Base-by-base conservation (phyloP, 345 rosid species). In the Eucalyptus camaldulensis region DNA sequence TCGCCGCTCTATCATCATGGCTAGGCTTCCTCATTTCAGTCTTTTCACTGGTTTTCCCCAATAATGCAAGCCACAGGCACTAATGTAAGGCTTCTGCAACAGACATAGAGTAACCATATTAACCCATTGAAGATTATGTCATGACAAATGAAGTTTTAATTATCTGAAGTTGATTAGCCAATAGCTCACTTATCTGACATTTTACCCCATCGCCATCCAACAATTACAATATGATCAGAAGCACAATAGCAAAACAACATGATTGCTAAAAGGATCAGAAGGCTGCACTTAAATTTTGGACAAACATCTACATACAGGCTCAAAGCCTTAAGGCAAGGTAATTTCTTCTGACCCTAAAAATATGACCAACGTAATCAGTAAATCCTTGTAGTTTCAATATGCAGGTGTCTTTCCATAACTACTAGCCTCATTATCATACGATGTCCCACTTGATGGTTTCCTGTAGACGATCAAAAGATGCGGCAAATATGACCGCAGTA, bases 11-110 rank as follows among this genome's bases (percentile, higher is more conserved):
- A 50, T 85, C 85, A 37, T 37, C 53, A 37, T 3, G 83, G 14
- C 83, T 40, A 25, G 90, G 60, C 88, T 91, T 88, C 93, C 85
- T 92, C 93, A 92, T 93, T 53, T 51, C 29, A 21, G 83, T 76
- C 83, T 40, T 76, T 40, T 76, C 47, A 40, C 83, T 40, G 45
- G 83, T 37, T 76, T 40, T 22, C 47, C 45, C 47, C 47, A 37
- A 76, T 76, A 40, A 76, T 37, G 10, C 5, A 1, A 76, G 83
- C 83, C 8, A 37, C 29, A 37, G 83, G 14, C 47, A 76, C 83
- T 21, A 40, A 37, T 6, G 8, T 17, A 76, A 76, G 83, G 47
- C 47, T 76, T 76, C 83, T 76, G 8, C 83, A 21, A 24, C 43
- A 40, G 83, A 76, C 83, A 76, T 3, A 76, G 47, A 76, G 29